These are phyloP conservation scores for Chlorella sp. DNA, from an alignment of 139 green algal genomes.

Conservation along the genomic window DNA sequence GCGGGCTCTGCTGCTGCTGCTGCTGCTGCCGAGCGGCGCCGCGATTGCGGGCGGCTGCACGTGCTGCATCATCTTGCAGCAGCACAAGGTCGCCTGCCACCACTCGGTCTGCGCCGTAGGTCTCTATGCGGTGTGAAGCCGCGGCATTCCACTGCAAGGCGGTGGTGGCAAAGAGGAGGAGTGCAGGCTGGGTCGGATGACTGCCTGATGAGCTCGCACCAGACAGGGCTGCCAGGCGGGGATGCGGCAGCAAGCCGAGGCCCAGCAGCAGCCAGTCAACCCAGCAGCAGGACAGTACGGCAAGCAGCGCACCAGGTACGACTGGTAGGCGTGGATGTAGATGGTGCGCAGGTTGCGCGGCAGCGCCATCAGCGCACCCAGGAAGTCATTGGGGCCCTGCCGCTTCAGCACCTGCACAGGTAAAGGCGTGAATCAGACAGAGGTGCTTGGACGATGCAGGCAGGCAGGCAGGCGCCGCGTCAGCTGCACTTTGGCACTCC, in stretches of 20 bases:
- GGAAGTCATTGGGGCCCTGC: constrained; percentile 25
- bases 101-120: constrained; percentile 54
- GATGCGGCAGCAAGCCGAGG: too few species aligned
- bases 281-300: too few species aligned
- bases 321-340: constrained; percentile 96
- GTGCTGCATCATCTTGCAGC: neutral
- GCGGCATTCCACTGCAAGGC: constrained; percentile 77
- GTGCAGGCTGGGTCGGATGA: neutral
- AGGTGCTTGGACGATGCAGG: too few species aligned
- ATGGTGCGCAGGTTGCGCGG: constrained; percentile 86
- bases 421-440: too few species aligned
- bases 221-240: too few species aligned
- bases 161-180: too few species aligned
- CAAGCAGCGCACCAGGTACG: constrained; percentile 55
- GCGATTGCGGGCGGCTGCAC: constrained; percentile 8
- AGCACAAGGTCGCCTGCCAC: constrained; percentile 79
- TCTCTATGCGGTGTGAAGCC: constrained; percentile 48
- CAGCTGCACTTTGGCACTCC: neutral
- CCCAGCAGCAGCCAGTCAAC: too few species aligned
- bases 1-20: neutral
- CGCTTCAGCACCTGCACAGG: constrained; percentile 28
- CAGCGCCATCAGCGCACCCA: constrained; percentile 61
- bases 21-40: neutral
- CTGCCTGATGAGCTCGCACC: too few species aligned
- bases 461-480: too few species aligned